Base-by-base conservation (phyloP, 176 grass and related monocot species). In the Ampelocalamus luodianensis region DNA sequence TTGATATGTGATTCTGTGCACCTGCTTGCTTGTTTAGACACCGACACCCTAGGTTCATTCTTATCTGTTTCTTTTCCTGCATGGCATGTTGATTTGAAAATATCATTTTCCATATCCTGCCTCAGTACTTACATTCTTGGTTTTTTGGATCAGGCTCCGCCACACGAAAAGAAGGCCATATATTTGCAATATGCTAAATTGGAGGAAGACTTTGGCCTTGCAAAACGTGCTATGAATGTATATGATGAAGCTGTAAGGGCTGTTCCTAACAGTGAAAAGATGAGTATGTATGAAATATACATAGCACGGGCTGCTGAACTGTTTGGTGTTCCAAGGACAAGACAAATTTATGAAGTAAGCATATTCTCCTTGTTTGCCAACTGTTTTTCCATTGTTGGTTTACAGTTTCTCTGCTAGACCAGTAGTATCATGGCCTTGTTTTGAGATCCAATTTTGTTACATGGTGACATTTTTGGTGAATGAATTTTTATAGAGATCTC, bases 131-230 rank as follows among this genome's bases (percentile, higher is more conserved):
- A 78, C 72, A 71, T 67, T 54, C 46, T 39, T 78, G 29, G 24
- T 86, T 83, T 14, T 58, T 72, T 82, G 78, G 1, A 53, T 88
- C 88, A 95, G 91, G 94, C 94, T 72, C 94, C 91, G 24, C 83
- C 89, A 55, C 80, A 87, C 0, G 94, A 96, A 87, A 92, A 91
- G 67, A 96, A 91, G 80, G 77, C 89, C 29, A 63, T 93, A 36
- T 96, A 93, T 85, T 81, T 96, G 85, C 94, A 96, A 54, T 96
- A 91, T 87, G 91, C 94, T 82, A 96, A 96, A 83, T 72, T 96
- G 48, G 94, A 96, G 82, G 94, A 96, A 82, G 94, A 96, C 67
- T 93, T 88, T 29, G 94, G 91, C 46, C 91, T 97, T 65, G 94
- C 91, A 48, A 92, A 93, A 70, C 89, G 91, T 75, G 94, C 91